Evolutionary conservation across 1,284 basidiomycete genomes (phyloP), one percentile per base, ranked within the genome.

Genomic region (Pseudozyma hubeiensis): DNA sequence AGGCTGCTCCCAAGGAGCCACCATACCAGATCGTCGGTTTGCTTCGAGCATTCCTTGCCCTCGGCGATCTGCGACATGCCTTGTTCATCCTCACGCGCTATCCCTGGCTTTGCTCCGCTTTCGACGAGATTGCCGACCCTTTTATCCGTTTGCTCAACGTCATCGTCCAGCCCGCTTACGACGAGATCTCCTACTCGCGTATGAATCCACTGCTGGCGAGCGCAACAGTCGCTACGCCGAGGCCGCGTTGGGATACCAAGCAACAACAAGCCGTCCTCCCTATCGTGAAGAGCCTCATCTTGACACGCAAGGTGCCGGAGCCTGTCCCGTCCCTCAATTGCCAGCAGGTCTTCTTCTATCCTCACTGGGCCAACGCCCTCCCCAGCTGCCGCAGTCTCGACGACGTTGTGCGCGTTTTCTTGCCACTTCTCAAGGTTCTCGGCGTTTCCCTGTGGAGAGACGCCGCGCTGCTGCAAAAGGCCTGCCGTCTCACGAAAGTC

Each of bases 1-100:
- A 81, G 7, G 68, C 78, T 6, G 79, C 76, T 19, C 59, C 76
- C 8, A 91, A 89, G 77, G 88, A 89, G 48, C 60, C 64, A 11
- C 88, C 89, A 2, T 93, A 94, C 76, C 94, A 98, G 84, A 92
- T 93, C 79, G 88, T 92, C 39, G 91, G 90, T 39, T 87, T 99
- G 16, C 85, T 94, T 16, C 87, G 88, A 39, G 92, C 93, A n/a
- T 87, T 98, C 34, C 89, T 99, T 29, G 88, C 92, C 37, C 87
- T 98, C 44, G 97, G 97, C 16, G 91, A 92, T 31, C 80, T 96
- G 39, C 88, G 90, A 49, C 90, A 92, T 11, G 90, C 92, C 9
- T 85, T 94, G 50, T 89, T 90, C 39, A 89, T 98, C 62, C 86
- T 99, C 71, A 89, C 91, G 30, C 90, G 90, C 79, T 94, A 90